Evolutionary conservation across 768 basidiomycete species (phyloP).

Genomic region (Tylopilus sp.): DNA sequence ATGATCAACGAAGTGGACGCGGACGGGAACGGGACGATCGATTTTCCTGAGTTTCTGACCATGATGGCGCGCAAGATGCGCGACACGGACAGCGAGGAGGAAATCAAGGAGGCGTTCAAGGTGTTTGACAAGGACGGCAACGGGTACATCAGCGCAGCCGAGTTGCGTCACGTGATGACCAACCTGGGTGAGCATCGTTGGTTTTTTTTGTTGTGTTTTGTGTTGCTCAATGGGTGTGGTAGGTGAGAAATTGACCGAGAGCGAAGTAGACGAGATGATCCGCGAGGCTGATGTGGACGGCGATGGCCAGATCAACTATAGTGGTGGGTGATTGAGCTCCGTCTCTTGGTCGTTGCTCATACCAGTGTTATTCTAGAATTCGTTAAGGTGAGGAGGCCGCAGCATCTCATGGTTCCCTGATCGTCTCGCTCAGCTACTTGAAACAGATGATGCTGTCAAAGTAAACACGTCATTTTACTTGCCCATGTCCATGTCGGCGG

Average conservation of each 20-base stretch:
- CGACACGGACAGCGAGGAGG: conserved; percentile 90
- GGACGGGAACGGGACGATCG: conserved; percentile 85
- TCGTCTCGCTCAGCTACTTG: conserved; percentile 10
- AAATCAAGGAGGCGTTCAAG: conserved; percentile 95
- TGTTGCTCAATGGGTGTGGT: conserved; percentile 10
- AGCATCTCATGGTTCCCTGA: neutral
- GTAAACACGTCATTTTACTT: conserved; percentile 33
- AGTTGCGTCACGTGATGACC: conserved; percentile 89
- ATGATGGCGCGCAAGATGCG: conserved; percentile 90
- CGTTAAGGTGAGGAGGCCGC: conserved; percentile 51
- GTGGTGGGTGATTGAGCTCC: conserved; percentile 44
- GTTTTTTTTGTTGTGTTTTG: neutral
- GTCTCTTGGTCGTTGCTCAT: conserved; percentile 1
- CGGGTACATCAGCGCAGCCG: conserved; percentile 82
- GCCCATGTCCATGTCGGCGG: conserved; percentile 19
- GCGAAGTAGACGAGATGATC: conserved; percentile 95
- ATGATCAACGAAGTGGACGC: conserved; percentile 96
- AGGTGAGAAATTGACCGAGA: conserved; percentile 86
- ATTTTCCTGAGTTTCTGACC: conserved; percentile 79
- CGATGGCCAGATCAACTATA: conserved; percentile 90
- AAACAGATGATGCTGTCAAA: conserved; percentile 73
- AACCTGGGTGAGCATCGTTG: conserved; percentile 60
- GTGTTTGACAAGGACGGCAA: conserved; percentile 97
- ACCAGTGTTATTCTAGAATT: conserved; percentile 51
- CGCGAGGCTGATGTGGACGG: conserved; percentile 94